These are phyloP conservation scores for Peronosclerospora sorghi DNA, from an alignment of 352 stramenopile genomes.

Conservation along the genomic window DNA sequence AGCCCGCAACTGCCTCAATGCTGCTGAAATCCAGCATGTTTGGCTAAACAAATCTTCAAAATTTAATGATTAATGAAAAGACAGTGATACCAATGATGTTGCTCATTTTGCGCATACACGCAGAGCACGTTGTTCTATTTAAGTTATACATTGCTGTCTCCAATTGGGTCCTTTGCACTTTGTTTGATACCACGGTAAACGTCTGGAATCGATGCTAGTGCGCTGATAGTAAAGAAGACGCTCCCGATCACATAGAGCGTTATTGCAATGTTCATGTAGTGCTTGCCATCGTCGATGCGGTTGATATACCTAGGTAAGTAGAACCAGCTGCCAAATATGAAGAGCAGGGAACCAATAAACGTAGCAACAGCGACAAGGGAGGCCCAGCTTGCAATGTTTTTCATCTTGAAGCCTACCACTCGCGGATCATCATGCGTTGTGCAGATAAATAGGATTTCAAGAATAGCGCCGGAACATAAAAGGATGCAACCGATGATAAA, in stretches of 20 bases:
- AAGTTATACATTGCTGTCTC: slow-evolving; percentile 19
- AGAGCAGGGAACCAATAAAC: slow-evolving; percentile 53
- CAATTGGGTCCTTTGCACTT: slow-evolving; percentile 4
- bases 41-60: too few relatives aligned
- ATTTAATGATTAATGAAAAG: too few relatives aligned
- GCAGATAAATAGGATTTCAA: slow-evolving; percentile 54
- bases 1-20: too few relatives aligned
- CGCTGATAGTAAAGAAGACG: slow-evolving; percentile 72
- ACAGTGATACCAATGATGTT: too few relatives aligned
- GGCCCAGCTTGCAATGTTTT: slow-evolving; percentile 48
- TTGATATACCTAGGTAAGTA: slow-evolving; percentile 72
- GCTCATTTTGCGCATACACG: too few relatives aligned
- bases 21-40: too few relatives aligned
- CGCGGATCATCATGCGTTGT: slow-evolving; percentile 46
- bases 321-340: slow-evolving; percentile 73
- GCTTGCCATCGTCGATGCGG: slow-evolving; percentile 34
- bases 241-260: slow-evolving; percentile 64
- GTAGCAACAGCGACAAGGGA: slow-evolving; percentile 35
- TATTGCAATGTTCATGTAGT: slow-evolving; percentile 71
- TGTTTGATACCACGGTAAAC: slow-evolving; percentile 35
- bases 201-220: slow-evolving; percentile 42
- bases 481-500: slow-evolving; percentile 64
- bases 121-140: too few relatives aligned
- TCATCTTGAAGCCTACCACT: slow-evolving; percentile 32
- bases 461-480: slow-evolving; percentile 46